Evolutionary conservation across 108 stramenopile species (phyloP).

Genomic region (Seminavis robusta): DNA sequence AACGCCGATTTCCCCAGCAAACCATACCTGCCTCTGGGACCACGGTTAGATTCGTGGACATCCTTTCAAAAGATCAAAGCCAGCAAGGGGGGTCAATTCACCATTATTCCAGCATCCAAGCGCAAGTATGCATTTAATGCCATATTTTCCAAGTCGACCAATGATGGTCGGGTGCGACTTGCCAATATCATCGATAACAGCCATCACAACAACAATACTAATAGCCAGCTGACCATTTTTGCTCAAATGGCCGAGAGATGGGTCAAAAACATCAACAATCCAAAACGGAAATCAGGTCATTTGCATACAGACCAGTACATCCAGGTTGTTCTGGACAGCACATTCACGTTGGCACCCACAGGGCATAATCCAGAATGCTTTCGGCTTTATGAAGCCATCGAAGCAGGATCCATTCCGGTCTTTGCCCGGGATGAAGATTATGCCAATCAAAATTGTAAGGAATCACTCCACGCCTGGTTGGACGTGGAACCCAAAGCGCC

Average conservation of each 20-base stretch:
- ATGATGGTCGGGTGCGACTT: slow-evolving; percentile 5
- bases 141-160: slow-evolving; percentile 21
- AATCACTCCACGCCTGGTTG: slow-evolving; percentile 17
- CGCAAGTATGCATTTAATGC: slow-evolving; percentile 25
- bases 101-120: slow-evolving; percentile 7
- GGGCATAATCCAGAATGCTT: slow-evolving; percentile 20
- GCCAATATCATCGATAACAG: neutral
- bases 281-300: slow-evolving; percentile 18
- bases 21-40: slow-evolving; percentile 23
- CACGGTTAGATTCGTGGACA: slow-evolving; percentile 14
- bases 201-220: neutral
- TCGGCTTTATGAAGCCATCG: slow-evolving; percentile 6
- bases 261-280: no score
- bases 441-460: slow-evolving; percentile 17
- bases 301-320: slow-evolving; percentile 11
- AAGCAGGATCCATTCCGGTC: slow-evolving; percentile 16
- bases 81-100: neutral
- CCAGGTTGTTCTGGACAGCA: slow-evolving; percentile 13
- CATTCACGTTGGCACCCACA: slow-evolving; percentile 13
- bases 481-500: slow-evolving; percentile 7
- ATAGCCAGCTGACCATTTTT: slow-evolving; percentile 7
- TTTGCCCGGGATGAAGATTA: slow-evolving; percentile 18
- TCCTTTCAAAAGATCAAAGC: neutral
- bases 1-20: neutral
- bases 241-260: slow-evolving; percentile 15